These are phyloP conservation scores for Aspergillus sp. DNA, from an alignment of 2,329 filamentous ascomycete genomes.

Conservation along the genomic window DNA sequence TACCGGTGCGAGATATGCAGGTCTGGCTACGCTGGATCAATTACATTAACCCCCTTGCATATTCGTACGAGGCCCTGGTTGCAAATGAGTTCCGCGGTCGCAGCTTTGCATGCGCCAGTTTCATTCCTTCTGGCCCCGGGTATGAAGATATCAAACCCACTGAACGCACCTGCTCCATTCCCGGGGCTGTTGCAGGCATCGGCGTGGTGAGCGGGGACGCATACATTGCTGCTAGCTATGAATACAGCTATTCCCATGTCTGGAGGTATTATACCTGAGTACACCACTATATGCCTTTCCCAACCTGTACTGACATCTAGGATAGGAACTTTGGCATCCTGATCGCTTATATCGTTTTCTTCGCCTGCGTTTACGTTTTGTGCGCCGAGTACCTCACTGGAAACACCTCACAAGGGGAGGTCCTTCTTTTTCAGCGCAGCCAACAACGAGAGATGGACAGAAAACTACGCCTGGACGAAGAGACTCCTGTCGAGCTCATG, in stretches of 20 bases:
- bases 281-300: too few species aligned
- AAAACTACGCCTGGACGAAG: neutral
- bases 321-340: constrained; percentile 64
- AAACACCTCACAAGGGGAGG: constrained; percentile 64
- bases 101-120: constrained; percentile 51
- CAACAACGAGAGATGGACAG: neutral
- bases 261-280: constrained; percentile 47
- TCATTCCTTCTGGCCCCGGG: constrained; percentile 35
- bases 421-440: constrained; percentile 68
- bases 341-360: constrained; percentile 60
- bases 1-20: constrained; percentile 60
- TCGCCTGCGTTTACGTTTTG: constrained; percentile 56
- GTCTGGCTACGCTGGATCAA: constrained; percentile 78
- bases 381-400: constrained; percentile 46
- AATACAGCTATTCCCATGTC: constrained; percentile 57
- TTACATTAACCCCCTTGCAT: constrained; percentile 73
- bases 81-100: constrained; percentile 74
- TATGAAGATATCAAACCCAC: constrained; percentile 34
- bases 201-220: constrained; percentile 48
- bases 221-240: constrained; percentile 56
- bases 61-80: constrained; percentile 76
- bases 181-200: constrained; percentile 52
- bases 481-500: constrained; percentile 26
- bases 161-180: constrained; percentile 53
- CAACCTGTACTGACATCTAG: too few species aligned